Base-by-base conservation (phyloP, 345 rosid genomes). In the Camelina sativa region DNA sequence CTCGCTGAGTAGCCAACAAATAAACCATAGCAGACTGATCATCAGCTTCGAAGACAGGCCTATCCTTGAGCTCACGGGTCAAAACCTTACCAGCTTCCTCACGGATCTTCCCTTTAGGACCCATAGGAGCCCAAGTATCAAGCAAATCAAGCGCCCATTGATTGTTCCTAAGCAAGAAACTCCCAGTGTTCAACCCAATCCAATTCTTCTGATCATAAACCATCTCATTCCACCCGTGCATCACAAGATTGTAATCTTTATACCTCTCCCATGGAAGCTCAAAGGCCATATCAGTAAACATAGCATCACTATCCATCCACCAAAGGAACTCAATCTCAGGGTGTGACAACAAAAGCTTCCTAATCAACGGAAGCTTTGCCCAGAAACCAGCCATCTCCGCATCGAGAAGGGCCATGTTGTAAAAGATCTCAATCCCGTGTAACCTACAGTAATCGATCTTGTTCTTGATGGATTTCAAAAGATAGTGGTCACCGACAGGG, bases 261-360 rank as follows among this genome's bases (percentile, higher is more conserved):
- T 90, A 90, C 82, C 91, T 83, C 73, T 86, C 89, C 93, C 93
- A 90, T 0, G 96, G 93, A 70, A 90, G 82, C 81, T 90, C 93
- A 35, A 88, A 90, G 1, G 88, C 85, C 96, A 90, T 88, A 62
- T 88, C 96, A 0, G 96, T 88, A 64, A 90, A 90, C 88, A 90
- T 83, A 0, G 96, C 91, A 65, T 90, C 96, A 79, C 89, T 88
- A 43, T 90, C 96, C 93, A 88, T 90, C 91, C 91, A 90, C 93
- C 93, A 88, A 1, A 90, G 69, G 46, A 86, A 83, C 80, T 90
- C 96, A 50, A 88, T 79, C 78, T 86, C 93, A 44, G 93, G 96
- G 40, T 88, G 96, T 20, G 93, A 86, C n/a, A 88, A 55, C 63
- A 90, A 47, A 2, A 90, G 82, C 74, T 86, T 88, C 75, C 93